Base-by-base conservation (phyloP, 371 early-diverging fungal genomes). In the Lichtheimia hyalospora region DNA sequence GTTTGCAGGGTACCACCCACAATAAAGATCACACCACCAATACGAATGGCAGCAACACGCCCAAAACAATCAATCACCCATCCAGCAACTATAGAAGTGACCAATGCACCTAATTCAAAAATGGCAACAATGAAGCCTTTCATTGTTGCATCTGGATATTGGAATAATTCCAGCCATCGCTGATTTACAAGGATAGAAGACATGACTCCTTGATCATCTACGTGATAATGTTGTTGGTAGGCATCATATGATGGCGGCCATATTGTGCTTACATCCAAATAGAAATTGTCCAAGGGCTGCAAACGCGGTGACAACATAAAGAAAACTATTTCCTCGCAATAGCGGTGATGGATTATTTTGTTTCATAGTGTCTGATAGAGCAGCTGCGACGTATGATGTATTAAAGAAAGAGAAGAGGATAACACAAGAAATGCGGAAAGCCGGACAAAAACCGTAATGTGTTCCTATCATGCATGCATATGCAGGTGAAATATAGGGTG, bases 1-100 rank as follows among this genome's bases (percentile, higher is more conserved):
- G 71, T 70, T 58, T 77, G 71, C 6, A 84, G 54, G 39, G 69
- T 49, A 20, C 79, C 71, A n/a, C 81, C 81, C 20, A 75, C 65
- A 54, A 80, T 75, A 54, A 82, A 74, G 6, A 84, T 63, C 10
- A 61, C 10, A 16, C 79, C 63, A 7, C 84, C 83, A 16, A 75
- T 41, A 21, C 66, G 52, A 64, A 84, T 84, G 5, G 79, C 74
- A 55, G 64, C 56, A 20, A 66, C 60, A 49, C 84, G 77, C 14
- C 84, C 84, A 28, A 70, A 63, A 4, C 39, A 42, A 60, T 82
- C 81, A 61, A 73, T 69, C 0, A 77, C 54, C 61, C 67, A 76
- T 52, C 71, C 67, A 1, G 73, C 63, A 13, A 63, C 61, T 21
- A 68, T 75, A 2, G 75, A 39, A 13, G 71, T 78, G 15, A 64